phyloP scores from a whole-genome alignment of 129 eudicot species.

The Centrapalus pauciflorus region DNA sequence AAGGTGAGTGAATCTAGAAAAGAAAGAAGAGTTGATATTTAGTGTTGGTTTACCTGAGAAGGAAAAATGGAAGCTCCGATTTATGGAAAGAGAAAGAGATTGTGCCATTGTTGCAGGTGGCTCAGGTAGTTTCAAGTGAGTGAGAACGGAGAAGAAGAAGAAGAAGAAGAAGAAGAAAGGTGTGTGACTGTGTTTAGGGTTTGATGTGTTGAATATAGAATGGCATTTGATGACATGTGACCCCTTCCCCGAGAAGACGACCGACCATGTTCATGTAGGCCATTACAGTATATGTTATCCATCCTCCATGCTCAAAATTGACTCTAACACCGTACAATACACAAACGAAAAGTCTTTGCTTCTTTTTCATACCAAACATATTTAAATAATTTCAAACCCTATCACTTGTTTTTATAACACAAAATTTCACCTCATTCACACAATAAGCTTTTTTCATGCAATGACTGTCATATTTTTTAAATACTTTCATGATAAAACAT shows the following conservation, averaged over 20 bases:
- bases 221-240: neutral
- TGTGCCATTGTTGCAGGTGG: conserved; percentile 33
- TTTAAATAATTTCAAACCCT: no score
- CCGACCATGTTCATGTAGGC: neutral
- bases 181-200: no score
- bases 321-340: neutral
- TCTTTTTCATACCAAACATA: no score
- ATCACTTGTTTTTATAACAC: no score
- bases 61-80: neutral
- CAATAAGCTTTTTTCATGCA: no score
- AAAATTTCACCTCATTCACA: no score
- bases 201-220: neutral
- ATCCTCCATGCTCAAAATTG: no score
- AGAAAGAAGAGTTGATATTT: neutral
- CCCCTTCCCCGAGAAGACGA: neutral
- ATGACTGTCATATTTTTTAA: no score
- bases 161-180: no score
- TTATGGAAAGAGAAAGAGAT: conserved; percentile 25
- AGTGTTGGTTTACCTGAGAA: conserved; percentile 22
- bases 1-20: neutral
- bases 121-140: neutral
- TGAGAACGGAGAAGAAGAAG: neutral
- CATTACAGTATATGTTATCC: no score
- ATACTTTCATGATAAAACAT: no score
- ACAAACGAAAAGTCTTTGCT: no score